Conservation (phyloP, 2,329 filamentous ascomycete species). For the Botrytis elliptica region DNA sequence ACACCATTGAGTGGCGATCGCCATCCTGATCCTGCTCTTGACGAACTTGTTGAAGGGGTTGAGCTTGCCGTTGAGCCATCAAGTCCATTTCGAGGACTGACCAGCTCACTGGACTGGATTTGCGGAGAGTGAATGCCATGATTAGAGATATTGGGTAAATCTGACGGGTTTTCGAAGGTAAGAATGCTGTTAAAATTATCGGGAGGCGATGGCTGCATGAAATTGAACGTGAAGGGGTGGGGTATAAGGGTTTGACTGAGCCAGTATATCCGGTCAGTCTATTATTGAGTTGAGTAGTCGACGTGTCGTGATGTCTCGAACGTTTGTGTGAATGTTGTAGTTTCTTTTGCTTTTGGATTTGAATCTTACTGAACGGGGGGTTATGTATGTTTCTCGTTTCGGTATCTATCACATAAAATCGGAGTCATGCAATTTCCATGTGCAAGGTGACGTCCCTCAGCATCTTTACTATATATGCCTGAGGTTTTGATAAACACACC, state of each 20-base stretch:
- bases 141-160: constrained; percentile 46
- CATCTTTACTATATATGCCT: constrained; percentile 2
- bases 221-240: constrained; percentile 45
- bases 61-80: constrained; percentile 22
- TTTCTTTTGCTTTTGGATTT: not conserved
- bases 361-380: not conserved
- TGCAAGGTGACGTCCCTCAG: constrained; percentile 11
- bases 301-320: constrained; percentile 21
- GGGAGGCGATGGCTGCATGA: constrained; percentile 62
- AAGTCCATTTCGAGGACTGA: constrained; percentile 36
- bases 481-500: not conserved
- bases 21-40: constrained; percentile 12
- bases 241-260: constrained; percentile 36
- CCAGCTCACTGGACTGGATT: constrained; percentile 42
- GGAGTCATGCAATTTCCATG: constrained; percentile 17
- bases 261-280: constrained; percentile 40
- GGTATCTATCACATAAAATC: constrained; percentile 6
- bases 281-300: constrained; percentile 15
- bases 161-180: constrained; percentile 42
- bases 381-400: constrained; percentile 4
- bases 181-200: constrained; percentile 47
- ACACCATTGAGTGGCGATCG: constrained; percentile 42
- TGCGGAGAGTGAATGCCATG: constrained; percentile 55
- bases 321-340: not conserved
- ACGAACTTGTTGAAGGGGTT: constrained; percentile 31